Base-by-base conservation (phyloP, 75 land plant species). In the Selaginella moellendorffii region DNA sequence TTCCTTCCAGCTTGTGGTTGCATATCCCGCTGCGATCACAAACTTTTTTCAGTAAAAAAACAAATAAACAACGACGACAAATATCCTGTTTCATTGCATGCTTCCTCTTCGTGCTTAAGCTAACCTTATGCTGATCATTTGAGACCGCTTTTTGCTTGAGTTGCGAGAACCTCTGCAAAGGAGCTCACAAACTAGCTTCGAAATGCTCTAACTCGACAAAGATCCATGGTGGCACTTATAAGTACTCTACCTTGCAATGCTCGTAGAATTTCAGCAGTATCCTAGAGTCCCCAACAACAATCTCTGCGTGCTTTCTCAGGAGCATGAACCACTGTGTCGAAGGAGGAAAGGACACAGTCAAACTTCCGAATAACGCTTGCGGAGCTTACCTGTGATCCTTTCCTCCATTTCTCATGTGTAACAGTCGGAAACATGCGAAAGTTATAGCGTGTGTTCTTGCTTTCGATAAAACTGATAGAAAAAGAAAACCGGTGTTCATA, bases 331-430 rank as follows among this genome's bases (percentile, higher is more conserved):
- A 95, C 99, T 95, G 75, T 14, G 14, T 36, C 14, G 14, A 36
- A 14, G 10, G 14, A 5, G 14, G 10, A 36, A 5, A 5, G 14
- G 10, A 36, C 14, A 36, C 10, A 36, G 46, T 36, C 14, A 36
- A 36, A 14, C 5, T 36, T 5, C 5, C 14, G 5, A 36, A 36
- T 5, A 5, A 14, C 46, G 46, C 46, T 36, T 36, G 46, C 14
- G 5, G 5, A 36, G 14, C 10, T 54, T 36, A 95, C 97, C 91
- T 95, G 99, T 66, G 99, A 95, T 59, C 99, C 99, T 81, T 95
- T 95, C 54, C 99, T 84, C 99, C 99, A 95, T 46, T 90, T 80
- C 10, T 84, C 65, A 30, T 77, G 76, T 63, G 81, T 82, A 61
- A 95, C 82, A 28, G 72, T 63, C 24, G 85, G 88, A 78, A 69